Evolutionary conservation across 208 protist genomes (phyloP).

Genomic region (Leishmania braziliensis): DNA sequence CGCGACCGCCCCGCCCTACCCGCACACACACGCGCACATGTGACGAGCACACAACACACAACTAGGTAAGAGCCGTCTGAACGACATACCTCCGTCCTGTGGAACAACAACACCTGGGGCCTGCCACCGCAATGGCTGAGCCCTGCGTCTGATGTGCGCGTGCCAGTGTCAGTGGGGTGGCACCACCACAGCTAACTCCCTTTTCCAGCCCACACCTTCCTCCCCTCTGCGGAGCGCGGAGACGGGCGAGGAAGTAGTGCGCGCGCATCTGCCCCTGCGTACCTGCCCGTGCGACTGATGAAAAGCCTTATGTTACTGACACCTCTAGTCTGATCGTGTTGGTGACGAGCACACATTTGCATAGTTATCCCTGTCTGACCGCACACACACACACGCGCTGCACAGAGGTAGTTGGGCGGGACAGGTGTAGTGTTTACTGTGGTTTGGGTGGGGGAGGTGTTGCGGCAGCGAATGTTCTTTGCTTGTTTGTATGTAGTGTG

Average conservation of each 20-base stretch:
- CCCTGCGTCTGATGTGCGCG: constrained; percentile 13
- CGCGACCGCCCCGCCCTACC: background rate
- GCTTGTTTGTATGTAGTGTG: too few relatives aligned
- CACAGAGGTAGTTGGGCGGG: background rate
- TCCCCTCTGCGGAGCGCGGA: background rate
- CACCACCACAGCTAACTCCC: background rate
- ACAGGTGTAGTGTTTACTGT: too few relatives aligned
- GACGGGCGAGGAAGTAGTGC: too few relatives aligned
- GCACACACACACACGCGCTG: background rate
- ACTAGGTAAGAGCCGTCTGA: constrained; percentile 43
- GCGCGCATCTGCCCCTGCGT: background rate
- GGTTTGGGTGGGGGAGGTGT: too few relatives aligned
- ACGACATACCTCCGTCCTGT: constrained; percentile 32
- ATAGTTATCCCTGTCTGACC: constrained; percentile 48
- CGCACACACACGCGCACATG: constrained; percentile 4
- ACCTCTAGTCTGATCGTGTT: constrained; percentile 41
- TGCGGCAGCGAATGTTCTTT: too few relatives aligned
- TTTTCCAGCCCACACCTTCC: too few relatives aligned
- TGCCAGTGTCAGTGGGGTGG: background rate
- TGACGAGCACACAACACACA: constrained; percentile 28
- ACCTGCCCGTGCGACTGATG: constrained; percentile 13
- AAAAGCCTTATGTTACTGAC: constrained; percentile 26
- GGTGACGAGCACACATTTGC: constrained; percentile 41
- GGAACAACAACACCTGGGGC: constrained; percentile 21
- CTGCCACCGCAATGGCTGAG: constrained; percentile 31